These are phyloP conservation scores for Pseudocercospora fuligena DNA, from an alignment of 2,329 filamentous ascomycete genomes.

Conservation along the genomic window DNA sequence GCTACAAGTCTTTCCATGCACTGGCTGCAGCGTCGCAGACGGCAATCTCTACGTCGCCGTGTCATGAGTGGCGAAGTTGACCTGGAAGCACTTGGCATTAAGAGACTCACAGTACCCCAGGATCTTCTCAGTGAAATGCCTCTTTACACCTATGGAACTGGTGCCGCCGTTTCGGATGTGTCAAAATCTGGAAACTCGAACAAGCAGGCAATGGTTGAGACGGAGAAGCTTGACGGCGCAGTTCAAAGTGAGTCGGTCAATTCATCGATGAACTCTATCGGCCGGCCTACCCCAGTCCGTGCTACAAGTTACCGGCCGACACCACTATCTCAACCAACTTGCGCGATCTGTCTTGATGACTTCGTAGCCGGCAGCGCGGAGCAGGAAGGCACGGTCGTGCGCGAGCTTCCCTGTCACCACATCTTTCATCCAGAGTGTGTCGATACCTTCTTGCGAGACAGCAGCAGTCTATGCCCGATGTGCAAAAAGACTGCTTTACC, in stretches of 20 bases:
- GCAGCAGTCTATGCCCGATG: conserved; percentile 85
- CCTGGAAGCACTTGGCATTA: conserved; percentile 83
- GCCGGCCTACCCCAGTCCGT: conserved; percentile 16
- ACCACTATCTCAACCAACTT: conserved; percentile 73
- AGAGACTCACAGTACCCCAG: conserved; percentile 75
- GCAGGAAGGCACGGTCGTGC: conserved; percentile 63
- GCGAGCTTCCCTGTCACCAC: conserved; percentile 86
- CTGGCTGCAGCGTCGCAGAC: conserved; percentile 72
- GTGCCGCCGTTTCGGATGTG: conserved; percentile 11
- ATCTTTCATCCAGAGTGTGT: conserved; percentile 94
- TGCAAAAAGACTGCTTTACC: conserved; percentile 87
- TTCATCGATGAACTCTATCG: conserved; percentile 6
- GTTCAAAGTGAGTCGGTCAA: conserved; percentile 7
- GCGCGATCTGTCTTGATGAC: conserved; percentile 87
- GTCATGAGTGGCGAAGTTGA: conserved; percentile 81
- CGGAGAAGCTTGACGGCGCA: conserved; percentile 14
- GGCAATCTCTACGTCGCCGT: conserved; percentile 69
- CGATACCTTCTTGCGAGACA: conserved; percentile 76
- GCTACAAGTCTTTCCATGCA: conserved; percentile 76
- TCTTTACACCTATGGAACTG: conserved; percentile 69
- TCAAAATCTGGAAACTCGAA: conserved; percentile 3
- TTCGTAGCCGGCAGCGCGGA: conserved; percentile 57
- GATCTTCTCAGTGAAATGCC: conserved; percentile 75
- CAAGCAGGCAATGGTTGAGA: conserved; percentile 18
- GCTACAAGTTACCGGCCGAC: conserved; percentile 31